Conservation (phyloP, 805 yeast species). For the Blastobotrys terrestris region DNA sequence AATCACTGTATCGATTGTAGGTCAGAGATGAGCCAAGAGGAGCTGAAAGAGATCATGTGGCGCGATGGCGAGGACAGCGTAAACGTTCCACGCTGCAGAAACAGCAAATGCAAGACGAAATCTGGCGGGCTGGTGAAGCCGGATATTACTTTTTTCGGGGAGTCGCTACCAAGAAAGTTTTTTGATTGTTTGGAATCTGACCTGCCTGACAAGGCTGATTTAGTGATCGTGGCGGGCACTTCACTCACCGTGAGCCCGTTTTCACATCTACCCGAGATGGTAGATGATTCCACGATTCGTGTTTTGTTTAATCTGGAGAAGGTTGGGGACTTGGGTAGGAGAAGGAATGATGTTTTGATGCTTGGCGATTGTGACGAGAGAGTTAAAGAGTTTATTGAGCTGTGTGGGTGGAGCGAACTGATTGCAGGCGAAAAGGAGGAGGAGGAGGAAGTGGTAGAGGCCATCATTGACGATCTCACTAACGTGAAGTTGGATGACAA, state of each 20-base stretch:
- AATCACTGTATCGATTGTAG: conserved; percentile 80
- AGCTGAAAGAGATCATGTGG: conserved; percentile 19
- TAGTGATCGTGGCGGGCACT: conserved; percentile 89
- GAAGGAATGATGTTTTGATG: conserved; percentile 56
- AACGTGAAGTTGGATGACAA: neutral
- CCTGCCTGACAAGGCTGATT: conserved; percentile 43
- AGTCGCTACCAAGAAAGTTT: conserved; percentile 65
- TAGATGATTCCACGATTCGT: conserved; percentile 43
- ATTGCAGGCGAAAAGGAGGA: conserved; percentile 15
- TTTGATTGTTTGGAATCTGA: conserved; percentile 64
- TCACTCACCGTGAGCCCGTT: conserved; percentile 87
- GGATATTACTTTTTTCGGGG: conserved; percentile 93
- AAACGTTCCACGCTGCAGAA: conserved; percentile 42
- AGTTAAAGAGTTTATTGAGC: conserved; percentile 45
- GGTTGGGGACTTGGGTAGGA: conserved; percentile 61
- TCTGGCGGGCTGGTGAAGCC: conserved; percentile 85
- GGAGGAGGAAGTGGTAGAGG: conserved; percentile 15
- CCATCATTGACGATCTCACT: conserved; percentile 2
- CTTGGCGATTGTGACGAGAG: conserved; percentile 63
- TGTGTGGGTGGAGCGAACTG: conserved; percentile 54
- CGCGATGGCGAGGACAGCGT: conserved; percentile 17
- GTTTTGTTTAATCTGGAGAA: conserved; percentile 66
- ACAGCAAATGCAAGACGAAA: conserved; percentile 11
- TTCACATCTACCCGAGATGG: conserved; percentile 72
- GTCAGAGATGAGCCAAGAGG: conserved; percentile 40